Conservation (phyloP, 2,329 filamentous ascomycete species). For the Verticillium tricorpus region DNA sequence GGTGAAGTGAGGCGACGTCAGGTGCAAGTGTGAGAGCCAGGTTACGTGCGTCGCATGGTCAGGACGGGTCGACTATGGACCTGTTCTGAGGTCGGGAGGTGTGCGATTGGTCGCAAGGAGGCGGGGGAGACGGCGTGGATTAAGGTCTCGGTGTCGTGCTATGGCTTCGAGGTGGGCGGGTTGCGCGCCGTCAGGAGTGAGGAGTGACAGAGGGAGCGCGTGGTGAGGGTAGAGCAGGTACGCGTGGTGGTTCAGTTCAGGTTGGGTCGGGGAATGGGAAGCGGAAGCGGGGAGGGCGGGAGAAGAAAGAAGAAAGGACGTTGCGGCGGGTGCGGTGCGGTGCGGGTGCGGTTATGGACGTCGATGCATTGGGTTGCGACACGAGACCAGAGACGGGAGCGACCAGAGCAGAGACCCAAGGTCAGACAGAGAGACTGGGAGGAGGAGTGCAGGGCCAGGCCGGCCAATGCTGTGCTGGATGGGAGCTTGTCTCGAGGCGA, state of each 20-base stretch:
- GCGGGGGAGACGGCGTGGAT: constrained; percentile 1
- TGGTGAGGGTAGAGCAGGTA: constrained; percentile 13
- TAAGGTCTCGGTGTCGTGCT: constrained; percentile 3
- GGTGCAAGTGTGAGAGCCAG: constrained; percentile 13
- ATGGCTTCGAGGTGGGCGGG: background rate
- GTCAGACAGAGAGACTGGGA: constrained; percentile 11
- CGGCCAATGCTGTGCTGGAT: background rate
- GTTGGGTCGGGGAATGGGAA: background rate
- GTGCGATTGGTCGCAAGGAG: background rate
- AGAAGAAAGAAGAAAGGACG: constrained; percentile 5
- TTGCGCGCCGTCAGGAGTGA: background rate
- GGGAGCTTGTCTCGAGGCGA: constrained; percentile 3
- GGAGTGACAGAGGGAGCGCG: constrained; percentile 4
- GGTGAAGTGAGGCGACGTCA: too few relatives aligned
- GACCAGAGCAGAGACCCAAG: background rate
- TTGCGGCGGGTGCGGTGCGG: background rate
- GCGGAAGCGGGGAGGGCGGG: background rate
- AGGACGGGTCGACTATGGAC: constrained; percentile 7
- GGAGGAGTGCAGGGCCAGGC: background rate
- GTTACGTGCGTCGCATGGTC: constrained; percentile 30
- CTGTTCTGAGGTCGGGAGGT: background rate
- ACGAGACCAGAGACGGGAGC: constrained; percentile 6
- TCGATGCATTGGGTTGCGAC: constrained; percentile 7
- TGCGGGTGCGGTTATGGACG: background rate
- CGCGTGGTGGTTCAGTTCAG: constrained; percentile 9